Conservation (phyloP, 441 rosid genomes). For the Aleurites moluccanus region DNA sequence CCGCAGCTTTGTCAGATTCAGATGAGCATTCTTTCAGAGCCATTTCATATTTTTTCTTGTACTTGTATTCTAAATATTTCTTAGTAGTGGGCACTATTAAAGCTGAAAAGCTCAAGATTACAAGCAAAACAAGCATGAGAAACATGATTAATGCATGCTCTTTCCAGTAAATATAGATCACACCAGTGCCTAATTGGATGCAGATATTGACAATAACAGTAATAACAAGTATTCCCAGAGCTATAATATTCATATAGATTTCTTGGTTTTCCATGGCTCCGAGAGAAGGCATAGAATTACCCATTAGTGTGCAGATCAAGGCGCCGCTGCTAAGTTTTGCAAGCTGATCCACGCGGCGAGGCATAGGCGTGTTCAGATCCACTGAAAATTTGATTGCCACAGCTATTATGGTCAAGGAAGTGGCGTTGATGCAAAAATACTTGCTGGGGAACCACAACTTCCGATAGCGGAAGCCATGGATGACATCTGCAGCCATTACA, state of each 20-base stretch:
- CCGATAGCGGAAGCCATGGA: constrained; percentile 51
- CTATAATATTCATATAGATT: constrained; percentile 52
- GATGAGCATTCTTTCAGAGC: constrained; percentile 45
- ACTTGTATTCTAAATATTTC: constrained; percentile 54
- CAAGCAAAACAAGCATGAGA: constrained; percentile 60
- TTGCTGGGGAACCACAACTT: constrained; percentile 79
- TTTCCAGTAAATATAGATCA: constrained; percentile 54
- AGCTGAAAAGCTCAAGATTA: constrained; percentile 57
- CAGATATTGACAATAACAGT: constrained; percentile 64
- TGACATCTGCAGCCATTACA: constrained; percentile 66
- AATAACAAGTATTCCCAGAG: constrained; percentile 66
- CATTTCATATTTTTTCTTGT: constrained; percentile 51
- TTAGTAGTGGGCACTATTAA: constrained; percentile 54
- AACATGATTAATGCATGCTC: constrained; percentile 65
- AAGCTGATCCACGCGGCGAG: constrained; percentile 82
- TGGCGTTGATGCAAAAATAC: constrained; percentile 70
- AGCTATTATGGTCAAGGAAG: constrained; percentile 61
- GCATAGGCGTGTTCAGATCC: constrained; percentile 92
- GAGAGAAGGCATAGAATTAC: constrained; percentile 84
- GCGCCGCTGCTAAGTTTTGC: constrained; percentile 76
- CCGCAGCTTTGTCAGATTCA: constrained; percentile 23
- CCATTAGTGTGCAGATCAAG: constrained; percentile 71
- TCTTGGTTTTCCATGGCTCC: constrained; percentile 71
- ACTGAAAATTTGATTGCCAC: constrained; percentile 73
- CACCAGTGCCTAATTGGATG: constrained; percentile 82